A percentile compares a stretch with the other conserved stretches of the same genome.
Evolutionary conservation across 371 early-diverging fungal species (phyloP).

Genomic region (Mucor plumbeus): DNA sequence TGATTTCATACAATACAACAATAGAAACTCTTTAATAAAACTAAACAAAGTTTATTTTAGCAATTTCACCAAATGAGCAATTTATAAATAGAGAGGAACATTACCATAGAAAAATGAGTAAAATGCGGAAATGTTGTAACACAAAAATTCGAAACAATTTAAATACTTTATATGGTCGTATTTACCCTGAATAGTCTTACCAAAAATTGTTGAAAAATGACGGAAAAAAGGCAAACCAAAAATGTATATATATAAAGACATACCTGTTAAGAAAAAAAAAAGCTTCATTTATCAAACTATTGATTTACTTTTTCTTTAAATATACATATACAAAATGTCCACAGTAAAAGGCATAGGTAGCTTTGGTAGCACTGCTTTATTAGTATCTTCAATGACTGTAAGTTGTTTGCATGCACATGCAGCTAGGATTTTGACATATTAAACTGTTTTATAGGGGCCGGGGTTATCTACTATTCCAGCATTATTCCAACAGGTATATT

Average conservation of each 20-base stretch:
- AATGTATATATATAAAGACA: conserved; percentile 7
- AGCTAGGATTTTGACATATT: background rate
- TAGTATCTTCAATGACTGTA: conserved; percentile 55
- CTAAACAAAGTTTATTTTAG: background rate
- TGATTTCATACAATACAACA: too few species aligned
- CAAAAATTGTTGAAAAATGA: background rate
- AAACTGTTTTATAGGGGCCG: conserved; percentile 34
- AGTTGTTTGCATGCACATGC: background rate
- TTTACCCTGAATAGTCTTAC: conserved; percentile 19
- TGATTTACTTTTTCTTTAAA: background rate
- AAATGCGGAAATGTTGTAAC: background rate
- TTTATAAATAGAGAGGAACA: background rate
- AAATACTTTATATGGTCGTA: conserved; percentile 22
- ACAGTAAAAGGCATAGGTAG: conserved; percentile 39
- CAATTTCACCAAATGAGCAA: background rate
- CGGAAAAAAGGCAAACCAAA: conserved; percentile 17
- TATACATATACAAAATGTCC: conserved; percentile 16
- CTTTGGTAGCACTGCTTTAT: conserved; percentile 42
- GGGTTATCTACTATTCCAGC: conserved; percentile 52
- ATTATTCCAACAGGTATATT: conserved; percentile 45
- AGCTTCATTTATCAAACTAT: background rate
- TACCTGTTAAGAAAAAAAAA: background rate
- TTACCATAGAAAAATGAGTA: background rate
- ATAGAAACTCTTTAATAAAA: too few species aligned
- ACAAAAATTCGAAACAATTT: conserved; percentile 14